Evolutionary conservation across 345 rosid species (phyloP).

Genomic region (Salix dunnii): DNA sequence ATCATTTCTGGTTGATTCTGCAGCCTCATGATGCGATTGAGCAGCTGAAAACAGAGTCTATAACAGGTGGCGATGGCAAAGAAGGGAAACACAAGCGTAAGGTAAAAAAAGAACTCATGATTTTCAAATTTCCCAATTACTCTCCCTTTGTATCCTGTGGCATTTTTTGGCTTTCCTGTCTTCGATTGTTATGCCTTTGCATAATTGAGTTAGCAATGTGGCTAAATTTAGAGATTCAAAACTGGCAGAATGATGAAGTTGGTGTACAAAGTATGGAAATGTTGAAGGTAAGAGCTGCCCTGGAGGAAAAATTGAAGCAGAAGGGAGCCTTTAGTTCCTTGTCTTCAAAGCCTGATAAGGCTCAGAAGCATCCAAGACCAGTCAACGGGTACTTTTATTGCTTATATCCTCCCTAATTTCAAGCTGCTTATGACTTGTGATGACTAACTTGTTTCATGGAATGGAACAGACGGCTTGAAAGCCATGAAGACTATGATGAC

Average conservation of each 20-base stretch:
- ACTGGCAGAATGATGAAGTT: constrained; percentile 55
- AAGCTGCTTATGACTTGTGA: constrained; percentile 16
- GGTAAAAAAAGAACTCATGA: constrained; percentile 32
- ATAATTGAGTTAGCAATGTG: neutral
- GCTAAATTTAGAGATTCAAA: constrained; percentile 15
- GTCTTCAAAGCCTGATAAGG: constrained; percentile 44
- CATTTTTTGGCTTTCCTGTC: neutral
- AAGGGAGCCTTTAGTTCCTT: constrained; percentile 46
- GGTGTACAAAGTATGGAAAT: constrained; percentile 74
- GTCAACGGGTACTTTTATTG: constrained; percentile 50
- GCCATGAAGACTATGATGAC: constrained; percentile 77
- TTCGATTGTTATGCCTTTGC: neutral
- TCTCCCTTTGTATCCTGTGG: neutral
- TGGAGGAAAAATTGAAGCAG: constrained; percentile 74
- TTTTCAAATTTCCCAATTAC: neutral
- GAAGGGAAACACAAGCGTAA: constrained; percentile 42
- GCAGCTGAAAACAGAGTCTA: constrained; percentile 24
- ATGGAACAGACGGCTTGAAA: constrained; percentile 63
- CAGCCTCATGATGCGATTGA: constrained; percentile 25
- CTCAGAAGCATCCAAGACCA: constrained; percentile 45
- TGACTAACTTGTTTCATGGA: constrained; percentile 14
- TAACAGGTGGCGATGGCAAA: constrained; percentile 18
- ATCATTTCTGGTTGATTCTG: constrained; percentile 11
- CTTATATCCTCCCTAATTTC: constrained; percentile 1
- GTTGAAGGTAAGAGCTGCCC: constrained; percentile 78